phyloP scores from a whole-genome alignment of 2,329 filamentous ascomycete genomes.

The Colletotrichum salicis region DNA sequence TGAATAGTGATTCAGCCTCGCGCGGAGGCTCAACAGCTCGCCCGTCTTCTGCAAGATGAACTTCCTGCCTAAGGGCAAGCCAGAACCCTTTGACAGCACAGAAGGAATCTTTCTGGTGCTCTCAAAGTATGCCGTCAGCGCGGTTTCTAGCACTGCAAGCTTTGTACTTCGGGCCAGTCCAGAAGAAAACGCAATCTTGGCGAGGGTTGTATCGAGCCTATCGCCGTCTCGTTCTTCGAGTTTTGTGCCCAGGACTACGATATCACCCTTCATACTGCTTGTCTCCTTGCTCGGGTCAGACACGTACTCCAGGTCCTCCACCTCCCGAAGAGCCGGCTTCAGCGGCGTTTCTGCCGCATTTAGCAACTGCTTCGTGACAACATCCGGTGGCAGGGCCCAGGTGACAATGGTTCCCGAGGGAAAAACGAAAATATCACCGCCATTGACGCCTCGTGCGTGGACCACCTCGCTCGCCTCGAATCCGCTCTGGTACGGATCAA shows the following conservation, averaged over 20 bases:
- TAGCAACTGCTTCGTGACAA: constrained; percentile 78
- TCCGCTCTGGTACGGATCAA: constrained; percentile 70
- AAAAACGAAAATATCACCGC: constrained; percentile 94
- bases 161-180: constrained; percentile 93
- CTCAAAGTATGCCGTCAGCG: constrained; percentile 85
- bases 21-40: constrained; percentile 87
- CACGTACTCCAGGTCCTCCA: constrained; percentile 89
- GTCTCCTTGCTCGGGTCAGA: constrained; percentile 78
- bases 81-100: constrained; percentile 73
- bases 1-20: constrained; percentile 95
- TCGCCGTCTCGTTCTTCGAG: constrained; percentile 57
- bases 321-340: constrained; percentile 75
- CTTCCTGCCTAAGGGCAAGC: constrained; percentile 61
- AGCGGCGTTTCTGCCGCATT: constrained; percentile 82
- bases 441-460: constrained; percentile 68
- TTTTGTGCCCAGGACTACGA: constrained; percentile 88
- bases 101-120: constrained; percentile 85
- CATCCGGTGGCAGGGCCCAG: constrained; percentile 85
- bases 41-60: constrained; percentile 95
- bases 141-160: constrained; percentile 87
- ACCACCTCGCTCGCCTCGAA: constrained; percentile 72
- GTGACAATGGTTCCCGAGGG: constrained; percentile 93
- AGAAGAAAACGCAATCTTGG: constrained; percentile 96
- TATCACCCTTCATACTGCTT: constrained; percentile 85
- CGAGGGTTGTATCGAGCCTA: constrained; percentile 73